Percentiles rank a stretch among this genome's conserved stretches.
Conservation (phyloP, 2,329 filamentous ascomycete species). For the Colletotrichum sp. region DNA sequence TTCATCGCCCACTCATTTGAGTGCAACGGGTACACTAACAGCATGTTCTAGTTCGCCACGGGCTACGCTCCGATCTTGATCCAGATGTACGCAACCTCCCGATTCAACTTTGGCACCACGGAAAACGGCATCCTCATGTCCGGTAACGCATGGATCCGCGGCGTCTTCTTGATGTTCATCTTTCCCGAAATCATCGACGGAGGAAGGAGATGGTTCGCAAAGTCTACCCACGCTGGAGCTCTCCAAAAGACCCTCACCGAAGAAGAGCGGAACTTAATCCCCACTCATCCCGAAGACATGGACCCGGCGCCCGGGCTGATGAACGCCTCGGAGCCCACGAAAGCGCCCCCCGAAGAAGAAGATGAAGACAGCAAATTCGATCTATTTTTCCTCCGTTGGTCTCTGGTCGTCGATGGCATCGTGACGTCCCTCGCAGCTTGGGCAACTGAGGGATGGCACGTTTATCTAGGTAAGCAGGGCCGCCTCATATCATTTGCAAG, state of each 20-base stretch:
- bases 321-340: constrained; percentile 49
- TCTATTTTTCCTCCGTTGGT: constrained; percentile 70
- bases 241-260: constrained; percentile 6
- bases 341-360: constrained; percentile 34
- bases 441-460: constrained; percentile 68
- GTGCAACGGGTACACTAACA: neutral
- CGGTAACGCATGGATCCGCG: constrained; percentile 58
- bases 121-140: constrained; percentile 64
- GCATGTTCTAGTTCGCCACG: constrained; percentile 48
- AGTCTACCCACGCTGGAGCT: constrained; percentile 6
- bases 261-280: constrained; percentile 29
- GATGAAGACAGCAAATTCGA: constrained; percentile 65
- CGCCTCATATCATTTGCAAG: neutral
- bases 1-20: accelerated
- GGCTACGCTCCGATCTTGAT: constrained; percentile 69
- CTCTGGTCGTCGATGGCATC: constrained; percentile 66
- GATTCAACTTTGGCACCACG: constrained; percentile 58
- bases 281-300: constrained; percentile 43
- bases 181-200: constrained; percentile 58
- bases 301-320: constrained; percentile 45
- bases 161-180: constrained; percentile 58
- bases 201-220: constrained; percentile 43
- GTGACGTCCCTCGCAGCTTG: constrained; percentile 69
- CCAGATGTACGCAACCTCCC: constrained; percentile 63
- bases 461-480: constrained; percentile 65